Base-by-base conservation (phyloP, 1,284 basidiomycete species). In the Cryptococcus neoformans region DNA sequence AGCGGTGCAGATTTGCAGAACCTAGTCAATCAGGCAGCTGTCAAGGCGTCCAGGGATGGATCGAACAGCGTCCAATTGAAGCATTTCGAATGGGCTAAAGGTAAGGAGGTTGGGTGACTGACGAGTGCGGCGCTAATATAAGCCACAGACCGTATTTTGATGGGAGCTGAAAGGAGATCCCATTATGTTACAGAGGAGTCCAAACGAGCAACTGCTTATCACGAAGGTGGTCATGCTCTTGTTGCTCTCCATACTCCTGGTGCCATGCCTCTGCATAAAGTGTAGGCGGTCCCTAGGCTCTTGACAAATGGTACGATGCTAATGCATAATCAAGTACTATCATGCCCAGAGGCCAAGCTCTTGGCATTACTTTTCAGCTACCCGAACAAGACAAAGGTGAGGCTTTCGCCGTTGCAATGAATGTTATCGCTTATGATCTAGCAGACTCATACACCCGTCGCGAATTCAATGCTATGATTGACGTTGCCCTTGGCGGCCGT, bases 1-100 rank as follows among this genome's bases (percentile, higher is more conserved):
- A 69, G 65, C 57, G 77, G 92, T 53, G 92, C 92, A 16, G 93
- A 96, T 78, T 76, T 96, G 39, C 89, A 94, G 72, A 95, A 95
- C 73, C 85, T 96, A 82, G 88, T 94, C 69, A 96, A 92, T 80
- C 67, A 90, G 80, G 93, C 93, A 36, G 93, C 93, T 3, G 90
- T 97, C 57, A 90, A 94, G 75, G 93, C 93, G 4, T 87, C 90
- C 16, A 86, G 90, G 65, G 89, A 95, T 64, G 84, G 84, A 12
- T 87, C 85, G 39, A 82, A 80, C 48, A 81, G 83, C 58, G 91
- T 97, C 4, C 77, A 77, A n/a, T 76, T 89, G 58, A 65, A 83
- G 60, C 90, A 96, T 71, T 90, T 96, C 72, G 93, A 96, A 80
- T 97, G 93, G 93, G 93, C 93, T 14, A 62, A 94, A 87, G 83